Conservation (phyloP, 1,139 yeast genomes). For the Pichiaceae sp. region DNA sequence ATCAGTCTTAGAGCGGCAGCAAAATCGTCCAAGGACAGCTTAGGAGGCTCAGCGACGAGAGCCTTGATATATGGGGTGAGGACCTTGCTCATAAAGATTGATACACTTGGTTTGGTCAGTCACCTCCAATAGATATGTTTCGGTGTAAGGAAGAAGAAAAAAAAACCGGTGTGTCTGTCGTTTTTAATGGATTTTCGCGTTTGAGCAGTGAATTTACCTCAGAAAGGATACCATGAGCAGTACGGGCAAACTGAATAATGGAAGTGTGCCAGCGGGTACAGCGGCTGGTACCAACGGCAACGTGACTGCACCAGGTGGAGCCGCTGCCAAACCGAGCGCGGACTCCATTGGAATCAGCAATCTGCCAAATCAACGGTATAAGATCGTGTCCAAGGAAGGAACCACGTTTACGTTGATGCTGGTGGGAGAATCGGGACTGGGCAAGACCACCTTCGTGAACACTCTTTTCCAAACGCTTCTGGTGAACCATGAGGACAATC, state of each 20-base stretch:
- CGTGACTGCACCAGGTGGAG: background rate
- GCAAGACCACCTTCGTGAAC: slow-evolving; percentile 90
- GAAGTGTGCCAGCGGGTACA: too few species aligned
- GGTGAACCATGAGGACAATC: slow-evolving; percentile 56
- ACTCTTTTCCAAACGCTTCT: slow-evolving; percentile 76
- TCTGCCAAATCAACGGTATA: slow-evolving; percentile 92
- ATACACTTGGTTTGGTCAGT: too few species aligned
- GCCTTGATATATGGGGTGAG: slow-evolving; percentile 51
- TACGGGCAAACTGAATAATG: too few species aligned
- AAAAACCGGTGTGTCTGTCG: too few species aligned
- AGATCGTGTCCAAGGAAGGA: slow-evolving; percentile 82
- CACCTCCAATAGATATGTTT: too few species aligned
- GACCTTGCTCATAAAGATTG: slow-evolving; percentile 10
- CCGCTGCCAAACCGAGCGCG: slow-evolving; percentile 16
- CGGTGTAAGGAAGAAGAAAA: too few species aligned
- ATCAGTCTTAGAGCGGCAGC: slow-evolving; percentile 51
- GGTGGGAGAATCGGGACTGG: slow-evolving; percentile 93
- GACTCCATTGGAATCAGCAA: slow-evolving; percentile 79
- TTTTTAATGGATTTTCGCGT: too few species aligned
- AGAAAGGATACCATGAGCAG: too few species aligned
- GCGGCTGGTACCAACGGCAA: too few species aligned
- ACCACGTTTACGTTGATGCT: slow-evolving; percentile 90
- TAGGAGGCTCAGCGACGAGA: slow-evolving; percentile 49
- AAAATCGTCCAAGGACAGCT: slow-evolving; percentile 53
- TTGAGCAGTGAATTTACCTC: too few species aligned